Conservation (phyloP, 805 yeast species). For the Ogataea henricii region DNA sequence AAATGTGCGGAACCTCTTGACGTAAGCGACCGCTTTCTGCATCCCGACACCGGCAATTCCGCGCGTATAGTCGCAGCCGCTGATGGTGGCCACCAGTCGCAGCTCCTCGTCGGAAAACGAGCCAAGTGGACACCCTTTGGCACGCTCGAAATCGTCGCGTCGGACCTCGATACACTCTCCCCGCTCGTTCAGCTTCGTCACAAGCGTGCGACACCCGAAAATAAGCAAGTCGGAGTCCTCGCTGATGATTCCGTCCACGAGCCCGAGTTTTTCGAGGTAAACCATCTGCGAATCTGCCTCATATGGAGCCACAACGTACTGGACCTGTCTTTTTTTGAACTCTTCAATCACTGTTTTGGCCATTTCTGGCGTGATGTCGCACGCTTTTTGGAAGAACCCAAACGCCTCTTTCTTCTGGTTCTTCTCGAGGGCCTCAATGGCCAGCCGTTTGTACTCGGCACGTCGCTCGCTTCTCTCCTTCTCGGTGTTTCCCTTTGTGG, state of each 20-base stretch:
- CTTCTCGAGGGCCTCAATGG: constrained; percentile 47
- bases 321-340: constrained; percentile 56
- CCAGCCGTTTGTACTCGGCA: constrained; percentile 57
- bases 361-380: constrained; percentile 88
- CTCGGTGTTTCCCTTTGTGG: constrained; percentile 77
- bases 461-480: constrained; percentile 59
- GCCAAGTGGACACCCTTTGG: constrained; percentile 43
- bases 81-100: constrained; percentile 75
- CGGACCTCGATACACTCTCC: constrained; percentile 71
- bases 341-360: constrained; percentile 82
- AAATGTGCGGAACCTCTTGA: constrained; percentile 51
- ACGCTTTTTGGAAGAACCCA: constrained; percentile 72
- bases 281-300: constrained; percentile 99
- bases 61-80: constrained; percentile 96
- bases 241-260: constrained; percentile 82
- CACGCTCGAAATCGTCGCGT: constrained; percentile 49
- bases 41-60: constrained; percentile 85
- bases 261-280: constrained; percentile 70
- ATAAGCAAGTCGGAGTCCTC: constrained; percentile 93
- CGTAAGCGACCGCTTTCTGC: constrained; percentile 66
- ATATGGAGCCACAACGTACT: constrained; percentile 91
- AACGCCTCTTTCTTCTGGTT: constrained; percentile 66
- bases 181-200: constrained; percentile 78
- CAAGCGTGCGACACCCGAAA: constrained; percentile 76
- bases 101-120: constrained; percentile 57